A percentile compares a stretch with the other conserved stretches of the same genome.
Conservation (phyloP, 1,284 basidiomycete species). For the Testicularia cyperi region DNA sequence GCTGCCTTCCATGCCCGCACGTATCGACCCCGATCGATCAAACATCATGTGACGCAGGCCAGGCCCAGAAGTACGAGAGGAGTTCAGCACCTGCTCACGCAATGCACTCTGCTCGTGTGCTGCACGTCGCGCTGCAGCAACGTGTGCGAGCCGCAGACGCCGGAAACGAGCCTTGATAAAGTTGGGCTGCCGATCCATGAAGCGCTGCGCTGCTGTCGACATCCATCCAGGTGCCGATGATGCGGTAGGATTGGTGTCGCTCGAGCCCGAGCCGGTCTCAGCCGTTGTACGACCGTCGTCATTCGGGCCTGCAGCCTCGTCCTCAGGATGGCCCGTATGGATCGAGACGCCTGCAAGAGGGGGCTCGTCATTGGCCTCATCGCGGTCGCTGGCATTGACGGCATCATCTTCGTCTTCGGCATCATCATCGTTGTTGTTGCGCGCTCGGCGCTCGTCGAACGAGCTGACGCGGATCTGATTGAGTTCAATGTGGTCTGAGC, state of each 20-base stretch:
- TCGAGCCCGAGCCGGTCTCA: conserved; percentile 32
- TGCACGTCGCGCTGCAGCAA: conserved; percentile 43
- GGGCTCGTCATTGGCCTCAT: no score
- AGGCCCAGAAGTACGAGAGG: conserved; percentile 24
- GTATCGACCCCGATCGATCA: conserved; percentile 22
- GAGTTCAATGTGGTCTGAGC: conserved; percentile 30
- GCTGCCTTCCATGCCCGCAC: conserved; percentile 16
- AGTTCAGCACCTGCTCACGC: conserved; percentile 48
- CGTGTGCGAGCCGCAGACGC: conserved; percentile 47
- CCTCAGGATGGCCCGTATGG: neutral
- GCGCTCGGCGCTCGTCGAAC: conserved; percentile 3
- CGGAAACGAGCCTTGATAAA: conserved; percentile 49
- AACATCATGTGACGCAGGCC: conserved; percentile 51
- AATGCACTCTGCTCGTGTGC: conserved; percentile 48
- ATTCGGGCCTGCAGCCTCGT: conserved; percentile 3
- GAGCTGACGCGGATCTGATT: conserved; percentile 18
- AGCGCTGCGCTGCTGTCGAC: conserved; percentile 23
- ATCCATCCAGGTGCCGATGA: conserved; percentile 40
- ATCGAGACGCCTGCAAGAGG: neutral
- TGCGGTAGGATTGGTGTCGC: conserved; percentile 46
- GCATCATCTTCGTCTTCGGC: neutral
- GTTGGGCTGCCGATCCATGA: conserved; percentile 44
- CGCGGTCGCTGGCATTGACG: neutral
- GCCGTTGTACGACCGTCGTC: conserved; percentile 42
- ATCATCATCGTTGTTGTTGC: conserved; percentile 1